phyloP scores from a whole-genome alignment of 2,329 filamentous ascomycete genomes.

The Acarospora socialis region DNA sequence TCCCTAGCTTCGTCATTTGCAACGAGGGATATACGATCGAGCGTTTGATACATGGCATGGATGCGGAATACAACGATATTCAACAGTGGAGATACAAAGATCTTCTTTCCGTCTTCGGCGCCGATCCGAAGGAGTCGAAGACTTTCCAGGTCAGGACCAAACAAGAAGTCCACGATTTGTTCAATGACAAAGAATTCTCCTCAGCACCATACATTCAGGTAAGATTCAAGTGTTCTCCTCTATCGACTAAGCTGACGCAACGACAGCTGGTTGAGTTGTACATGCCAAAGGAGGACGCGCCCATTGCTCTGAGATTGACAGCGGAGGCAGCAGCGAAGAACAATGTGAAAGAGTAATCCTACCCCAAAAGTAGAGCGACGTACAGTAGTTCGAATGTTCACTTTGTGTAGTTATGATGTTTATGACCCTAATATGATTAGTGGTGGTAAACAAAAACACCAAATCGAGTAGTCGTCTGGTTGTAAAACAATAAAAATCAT shows the following conservation, averaged over 20 bases:
- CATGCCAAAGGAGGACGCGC: conserved; percentile 68
- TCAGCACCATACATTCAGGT: conserved; percentile 35
- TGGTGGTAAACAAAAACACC: too few species aligned
- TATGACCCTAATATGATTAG: too few species aligned
- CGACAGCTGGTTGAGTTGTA: conserved; percentile 68
- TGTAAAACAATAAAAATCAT: too few species aligned
- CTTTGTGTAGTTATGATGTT: too few species aligned
- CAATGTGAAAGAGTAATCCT: conserved; percentile 39
- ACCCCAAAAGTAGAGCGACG: too few species aligned
- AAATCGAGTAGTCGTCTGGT: too few species aligned
- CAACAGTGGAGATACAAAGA: conserved; percentile 59
- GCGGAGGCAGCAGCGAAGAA: conserved; percentile 55
- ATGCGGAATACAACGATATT: conserved; percentile 70
- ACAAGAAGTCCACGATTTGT: conserved; percentile 50
- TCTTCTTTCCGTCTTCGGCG: conserved; percentile 54
- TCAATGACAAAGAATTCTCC: conserved; percentile 48
- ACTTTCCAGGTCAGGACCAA: conserved; percentile 57
- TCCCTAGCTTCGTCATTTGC: conserved; percentile 60
- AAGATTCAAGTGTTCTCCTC: conserved; percentile 8
- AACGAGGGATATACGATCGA: conserved; percentile 87
- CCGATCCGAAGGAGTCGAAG: conserved; percentile 39
- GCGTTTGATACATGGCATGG: conserved; percentile 72
- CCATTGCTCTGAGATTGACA: conserved; percentile 52
- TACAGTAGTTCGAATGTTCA: too few species aligned
- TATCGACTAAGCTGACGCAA: conserved; percentile 11